Evolutionary conservation across 1,139 yeast species (phyloP).

Genomic region (Keqinozyma sinolaborantium): DNA sequence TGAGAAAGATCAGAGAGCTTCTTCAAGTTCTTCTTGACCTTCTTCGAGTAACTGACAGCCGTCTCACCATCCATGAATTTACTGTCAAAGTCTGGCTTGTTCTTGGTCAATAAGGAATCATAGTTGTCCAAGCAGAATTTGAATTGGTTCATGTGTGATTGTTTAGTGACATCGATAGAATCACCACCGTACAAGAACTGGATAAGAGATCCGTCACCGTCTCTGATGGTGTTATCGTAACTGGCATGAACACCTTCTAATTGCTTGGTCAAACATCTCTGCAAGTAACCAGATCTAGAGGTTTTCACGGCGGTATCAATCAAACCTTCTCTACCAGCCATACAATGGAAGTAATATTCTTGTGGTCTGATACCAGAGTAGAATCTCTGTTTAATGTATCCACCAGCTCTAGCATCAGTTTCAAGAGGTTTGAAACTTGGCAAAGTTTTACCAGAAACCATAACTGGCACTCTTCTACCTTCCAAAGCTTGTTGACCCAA

Average conservation of each 20-base stretch:
- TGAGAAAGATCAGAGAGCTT: constrained; percentile 65
- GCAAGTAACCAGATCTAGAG: constrained; percentile 96
- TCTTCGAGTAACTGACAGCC: constrained; percentile 79
- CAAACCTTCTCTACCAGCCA: constrained; percentile 99
- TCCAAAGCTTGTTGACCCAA: constrained; percentile 98
- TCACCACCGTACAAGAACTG: constrained; percentile 99
- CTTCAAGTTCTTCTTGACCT: constrained; percentile 70
- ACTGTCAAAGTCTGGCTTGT: constrained; percentile 76
- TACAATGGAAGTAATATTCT: constrained; percentile 99
- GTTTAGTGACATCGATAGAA: constrained; percentile 89
- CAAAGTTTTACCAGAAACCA: constrained; percentile 97
- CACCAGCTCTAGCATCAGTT: constrained; percentile 98
- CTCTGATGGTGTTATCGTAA: constrained; percentile 94
- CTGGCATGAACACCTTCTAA: constrained; percentile 94
- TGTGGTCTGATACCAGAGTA: constrained; percentile 99
- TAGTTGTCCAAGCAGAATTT: constrained; percentile 90
- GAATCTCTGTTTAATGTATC: constrained; percentile 95
- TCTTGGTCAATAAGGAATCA: constrained; percentile 79
- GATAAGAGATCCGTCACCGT: constrained; percentile 88
- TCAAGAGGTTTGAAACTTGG: constrained; percentile 97
- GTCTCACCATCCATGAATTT: constrained; percentile 77
- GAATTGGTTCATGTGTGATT: constrained; percentile 91
- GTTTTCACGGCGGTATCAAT: constrained; percentile 99
- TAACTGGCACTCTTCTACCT: constrained; percentile 98
- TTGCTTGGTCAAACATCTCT: constrained; percentile 97